Base-by-base conservation (phyloP, 768 basidiomycete genomes). In the Tulasnella sp. region DNA sequence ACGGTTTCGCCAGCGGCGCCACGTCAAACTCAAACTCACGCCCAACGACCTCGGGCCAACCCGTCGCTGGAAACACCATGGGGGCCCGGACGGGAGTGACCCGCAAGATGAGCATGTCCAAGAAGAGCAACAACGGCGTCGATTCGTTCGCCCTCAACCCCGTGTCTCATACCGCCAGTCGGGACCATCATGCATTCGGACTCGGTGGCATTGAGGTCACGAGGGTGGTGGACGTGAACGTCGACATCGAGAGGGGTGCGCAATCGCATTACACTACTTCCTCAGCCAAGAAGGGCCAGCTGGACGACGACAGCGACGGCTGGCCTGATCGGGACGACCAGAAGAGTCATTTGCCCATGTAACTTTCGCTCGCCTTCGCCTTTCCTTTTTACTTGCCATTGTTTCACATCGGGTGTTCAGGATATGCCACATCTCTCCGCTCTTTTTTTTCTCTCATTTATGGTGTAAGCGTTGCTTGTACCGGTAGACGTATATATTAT, bases 391-490 rank as follows among this genome's bases (percentile, higher is more conserved):
- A 32, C 69, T 20, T 40, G 70, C n/a, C 39, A 18, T 72, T 10
- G 40, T 72, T 72, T 18, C 2, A 44, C 42, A 39, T 39, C 42
- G n/a, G n/a, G n/a, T 40, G 11, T n/a, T 40, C 29, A 35, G 5
- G 15, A 29, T 32, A 40, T 39, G 37, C n/a, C 37, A 5, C 20
- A 40, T 37, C 37, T 72, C 70, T 72, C 70, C 70, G 18, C 70
- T 72, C 70, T 42, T 42, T 35, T 40, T 46, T 72, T 72, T 35
- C 55, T 67, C 35, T 67, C 61, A 67, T 67, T 67, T 67, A 67
- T 32, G 61, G 61, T 67, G 61, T 67, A 67, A 67, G 61, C 61
- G 61, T 67, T 35, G 61, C 61, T 67, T 67, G 61, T 67, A 67
- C 61, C 61, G n/a, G 5, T 67, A 67, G 61, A 67, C 61, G 61